phyloP scores from a whole-genome alignment of 306 rosid species.

The Fagus crenata region DNA sequence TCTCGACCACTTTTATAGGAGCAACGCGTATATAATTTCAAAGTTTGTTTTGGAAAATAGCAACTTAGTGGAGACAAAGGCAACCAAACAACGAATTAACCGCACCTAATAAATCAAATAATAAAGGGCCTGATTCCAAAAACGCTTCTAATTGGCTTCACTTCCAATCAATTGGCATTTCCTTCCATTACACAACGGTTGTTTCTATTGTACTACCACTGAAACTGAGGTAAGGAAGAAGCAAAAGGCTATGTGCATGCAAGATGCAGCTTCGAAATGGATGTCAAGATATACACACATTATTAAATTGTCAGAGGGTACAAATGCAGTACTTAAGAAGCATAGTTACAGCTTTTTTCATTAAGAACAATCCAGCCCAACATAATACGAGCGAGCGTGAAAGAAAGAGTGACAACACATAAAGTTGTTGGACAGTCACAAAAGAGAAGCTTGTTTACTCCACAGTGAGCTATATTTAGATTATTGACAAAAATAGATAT shows the following conservation, averaged over 20 bases:
- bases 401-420: neutral
- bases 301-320: neutral
- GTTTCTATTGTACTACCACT: neutral
- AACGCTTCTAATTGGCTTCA: neutral
- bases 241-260: too few species aligned
- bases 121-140: neutral
- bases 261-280: neutral
- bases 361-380: neutral
- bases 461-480: neutral
- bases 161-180: constrained; percentile 1
- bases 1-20: too few species aligned
- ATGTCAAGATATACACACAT: neutral
- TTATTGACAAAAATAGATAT: neutral
- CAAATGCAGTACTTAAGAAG: neutral
- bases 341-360: neutral
- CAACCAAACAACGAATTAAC: too few species aligned
- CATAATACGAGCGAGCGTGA: neutral
- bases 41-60: too few species aligned
- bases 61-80: too few species aligned
- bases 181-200: neutral
- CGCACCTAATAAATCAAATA: neutral
- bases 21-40: too few species aligned
- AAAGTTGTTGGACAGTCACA: neutral
- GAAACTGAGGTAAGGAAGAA: neutral
- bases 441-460: neutral